These are phyloP conservation scores for Aspergillus sp. DNA, from an alignment of 2,329 filamentous ascomycete species.

Conservation along the genomic window DNA sequence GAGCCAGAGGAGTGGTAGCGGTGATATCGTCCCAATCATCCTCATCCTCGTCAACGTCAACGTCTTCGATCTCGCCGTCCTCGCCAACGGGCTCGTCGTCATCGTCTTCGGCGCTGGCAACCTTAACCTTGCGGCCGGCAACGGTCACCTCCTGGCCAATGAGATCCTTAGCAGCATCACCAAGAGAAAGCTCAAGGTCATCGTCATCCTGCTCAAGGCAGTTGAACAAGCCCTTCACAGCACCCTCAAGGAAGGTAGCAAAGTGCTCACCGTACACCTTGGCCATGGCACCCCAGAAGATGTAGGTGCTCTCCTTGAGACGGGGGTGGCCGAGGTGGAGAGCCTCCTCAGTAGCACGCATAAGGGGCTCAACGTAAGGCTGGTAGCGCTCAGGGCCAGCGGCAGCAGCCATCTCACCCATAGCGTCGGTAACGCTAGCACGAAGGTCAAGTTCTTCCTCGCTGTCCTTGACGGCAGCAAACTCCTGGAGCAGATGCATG, in stretches of 20 bases:
- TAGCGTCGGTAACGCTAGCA: constrained; percentile 84
- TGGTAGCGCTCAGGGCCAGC: constrained; percentile 85
- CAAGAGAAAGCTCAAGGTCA: constrained; percentile 73
- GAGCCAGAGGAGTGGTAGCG: constrained; percentile 81
- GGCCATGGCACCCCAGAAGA: constrained; percentile 90
- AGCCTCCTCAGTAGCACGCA: constrained; percentile 89
- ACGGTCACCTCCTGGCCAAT: constrained; percentile 74
- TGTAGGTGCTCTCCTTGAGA: constrained; percentile 93
- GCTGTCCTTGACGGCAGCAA: constrained; percentile 80
- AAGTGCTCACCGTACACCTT: constrained; percentile 81
- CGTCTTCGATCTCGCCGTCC: constrained; percentile 60
- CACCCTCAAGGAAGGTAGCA: constrained; percentile 47
- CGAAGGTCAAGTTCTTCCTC: constrained; percentile 89
- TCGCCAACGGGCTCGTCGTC: constrained; percentile 52
- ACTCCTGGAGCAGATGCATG: constrained; percentile 84
- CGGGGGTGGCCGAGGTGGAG: constrained; percentile 84
- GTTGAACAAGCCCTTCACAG: constrained; percentile 64
- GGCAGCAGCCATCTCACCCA: constrained; percentile 87
- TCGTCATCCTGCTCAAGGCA: constrained; percentile 88
- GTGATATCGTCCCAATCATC: constrained; percentile 82
- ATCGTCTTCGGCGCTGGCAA: constrained; percentile 61
- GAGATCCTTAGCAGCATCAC: constrained; percentile 71
- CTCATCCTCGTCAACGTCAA: constrained; percentile 74
- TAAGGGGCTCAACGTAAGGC: constrained; percentile 84
- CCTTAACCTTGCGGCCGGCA: constrained; percentile 81